Evolutionary conservation across 805 yeast genomes (phyloP).

Genomic region (Kuraishia cidri): DNA sequence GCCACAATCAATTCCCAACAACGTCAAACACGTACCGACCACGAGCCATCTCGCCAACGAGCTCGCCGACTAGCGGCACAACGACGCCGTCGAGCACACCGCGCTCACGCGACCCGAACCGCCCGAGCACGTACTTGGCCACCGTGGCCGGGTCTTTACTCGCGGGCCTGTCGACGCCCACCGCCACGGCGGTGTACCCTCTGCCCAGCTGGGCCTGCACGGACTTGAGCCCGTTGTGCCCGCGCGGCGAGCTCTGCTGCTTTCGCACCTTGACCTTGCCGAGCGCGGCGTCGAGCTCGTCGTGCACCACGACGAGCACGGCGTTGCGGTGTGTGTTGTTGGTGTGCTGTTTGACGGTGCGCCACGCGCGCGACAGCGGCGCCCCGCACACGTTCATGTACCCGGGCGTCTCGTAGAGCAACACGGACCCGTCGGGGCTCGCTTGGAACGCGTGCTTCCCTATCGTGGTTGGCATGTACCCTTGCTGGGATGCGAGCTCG

Average conservation of each 20-base stretch:
- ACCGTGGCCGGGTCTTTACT: conserved; percentile 33
- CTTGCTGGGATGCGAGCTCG: too few species aligned
- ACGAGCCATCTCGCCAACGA: conserved; percentile 23
- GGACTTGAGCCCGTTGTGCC: conserved; percentile 77
- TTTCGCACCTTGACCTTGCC: conserved; percentile 61
- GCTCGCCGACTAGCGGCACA: conserved; percentile 27
- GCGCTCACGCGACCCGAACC: conserved; percentile 36
- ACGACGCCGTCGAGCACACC: conserved; percentile 27
- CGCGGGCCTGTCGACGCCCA: conserved; percentile 72
- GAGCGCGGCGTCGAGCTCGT: conserved; percentile 59
- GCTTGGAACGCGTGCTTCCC: conserved; percentile 13
- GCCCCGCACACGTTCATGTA: conserved; percentile 69
- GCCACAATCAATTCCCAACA: too few species aligned
- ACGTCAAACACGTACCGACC: conserved; percentile 18
- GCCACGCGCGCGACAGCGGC: conserved; percentile 42
- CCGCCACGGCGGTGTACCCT: conserved; percentile 53
- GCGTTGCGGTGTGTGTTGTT: too few species aligned
- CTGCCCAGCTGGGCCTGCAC: conserved; percentile 38
- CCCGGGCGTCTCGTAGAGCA: conserved; percentile 41
- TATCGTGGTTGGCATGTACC: conserved; percentile 11
- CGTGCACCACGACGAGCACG: conserved; percentile 58
- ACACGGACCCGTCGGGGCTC: conserved; percentile 16
- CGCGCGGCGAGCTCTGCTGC: conserved; percentile 57
- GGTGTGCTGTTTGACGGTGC: too few species aligned
- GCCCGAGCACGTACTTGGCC: conserved; percentile 54